A percentile compares a stretch with the other conserved stretches of the same genome.
Evolutionary conservation across 2,329 filamentous ascomycete species (phyloP).

Genomic region (Pyricularia sp.): DNA sequence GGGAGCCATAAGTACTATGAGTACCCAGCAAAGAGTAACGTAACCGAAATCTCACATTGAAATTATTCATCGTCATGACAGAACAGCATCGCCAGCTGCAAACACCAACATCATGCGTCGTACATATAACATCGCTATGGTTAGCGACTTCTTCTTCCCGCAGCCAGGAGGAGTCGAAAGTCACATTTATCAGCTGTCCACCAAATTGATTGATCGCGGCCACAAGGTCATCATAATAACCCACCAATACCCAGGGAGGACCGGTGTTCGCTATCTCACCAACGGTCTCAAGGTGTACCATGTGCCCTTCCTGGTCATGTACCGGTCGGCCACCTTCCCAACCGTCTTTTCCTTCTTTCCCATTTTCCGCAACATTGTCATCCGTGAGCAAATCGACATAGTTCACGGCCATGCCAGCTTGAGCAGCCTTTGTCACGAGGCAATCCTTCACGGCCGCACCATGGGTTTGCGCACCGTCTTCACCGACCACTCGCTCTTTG

Average conservation of each 20-base stretch:
- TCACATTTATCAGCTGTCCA: conserved; percentile 95
- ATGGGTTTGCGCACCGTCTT: conserved; percentile 96
- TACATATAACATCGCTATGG: conserved; percentile 73
- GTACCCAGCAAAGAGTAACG: background rate
- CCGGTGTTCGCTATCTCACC: conserved; percentile 87
- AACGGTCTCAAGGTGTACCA: conserved; percentile 98
- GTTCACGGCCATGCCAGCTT: conserved; percentile 95
- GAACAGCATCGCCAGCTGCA: background rate
- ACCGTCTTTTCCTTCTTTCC: conserved; percentile 99
- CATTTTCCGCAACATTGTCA: conserved; percentile 91
- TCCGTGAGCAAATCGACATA: conserved; percentile 91
- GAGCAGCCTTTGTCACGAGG: conserved; percentile 89
- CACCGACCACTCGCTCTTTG: conserved; percentile 94
- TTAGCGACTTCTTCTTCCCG: conserved; percentile 98
- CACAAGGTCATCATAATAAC: conserved; percentile 98
- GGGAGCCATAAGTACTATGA: background rate
- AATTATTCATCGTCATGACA: background rate
- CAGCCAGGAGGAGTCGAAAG: conserved; percentile 95
- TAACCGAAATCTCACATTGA: background rate
- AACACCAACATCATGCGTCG: conserved; percentile 23
- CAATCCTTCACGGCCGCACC: conserved; percentile 85
- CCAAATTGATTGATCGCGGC: conserved; percentile 91
- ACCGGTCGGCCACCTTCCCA: conserved; percentile 85
- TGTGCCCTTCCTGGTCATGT: conserved; percentile 91
- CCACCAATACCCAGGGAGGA: conserved; percentile 85